These are phyloP conservation scores for Botrytis deweyae DNA, from an alignment of 2,329 filamentous ascomycete genomes.

Conservation along the genomic window DNA sequence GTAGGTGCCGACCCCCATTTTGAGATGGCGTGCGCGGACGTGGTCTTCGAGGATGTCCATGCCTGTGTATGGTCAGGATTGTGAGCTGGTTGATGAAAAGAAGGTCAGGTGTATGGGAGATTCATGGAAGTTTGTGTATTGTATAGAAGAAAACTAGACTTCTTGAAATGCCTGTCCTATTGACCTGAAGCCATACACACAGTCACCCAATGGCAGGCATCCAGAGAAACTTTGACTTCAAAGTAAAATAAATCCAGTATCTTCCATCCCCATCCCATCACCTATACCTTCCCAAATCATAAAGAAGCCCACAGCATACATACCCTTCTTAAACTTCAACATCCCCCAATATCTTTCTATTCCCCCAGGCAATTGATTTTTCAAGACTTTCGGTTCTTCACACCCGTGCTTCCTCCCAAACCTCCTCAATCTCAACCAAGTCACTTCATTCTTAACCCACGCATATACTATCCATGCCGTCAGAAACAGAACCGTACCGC, in stretches of 20 bases:
- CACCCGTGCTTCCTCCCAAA: not conserved
- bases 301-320: not conserved
- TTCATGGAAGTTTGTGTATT: not conserved
- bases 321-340: not conserved
- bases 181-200: not conserved
- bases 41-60: slow-evolving; percentile 33
- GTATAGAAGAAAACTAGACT: not conserved
- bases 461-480: not conserved
- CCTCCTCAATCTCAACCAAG: not conserved
- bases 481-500: not conserved
- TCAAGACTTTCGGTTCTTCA: not conserved
- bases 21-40: slow-evolving; percentile 20
- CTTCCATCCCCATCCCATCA: not conserved
- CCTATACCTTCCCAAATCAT: not conserved
- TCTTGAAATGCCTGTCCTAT: not conserved
- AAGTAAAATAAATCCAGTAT: not conserved
- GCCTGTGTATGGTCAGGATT: slow-evolving; percentile 24
- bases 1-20: slow-evolving; percentile 26
- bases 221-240: not conserved
- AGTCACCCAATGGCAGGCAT: not conserved
- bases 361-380: not conserved
- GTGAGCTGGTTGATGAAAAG: not conserved
- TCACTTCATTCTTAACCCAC: not conserved
- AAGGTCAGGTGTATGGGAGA: not conserved
- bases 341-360: not conserved